A percentile compares a stretch with the other conserved stretches of the same genome.
Evolutionary conservation across 371 early-diverging fungal genomes (phyloP).

Genomic region (Thermomucor indicae-seudaticae): DNA sequence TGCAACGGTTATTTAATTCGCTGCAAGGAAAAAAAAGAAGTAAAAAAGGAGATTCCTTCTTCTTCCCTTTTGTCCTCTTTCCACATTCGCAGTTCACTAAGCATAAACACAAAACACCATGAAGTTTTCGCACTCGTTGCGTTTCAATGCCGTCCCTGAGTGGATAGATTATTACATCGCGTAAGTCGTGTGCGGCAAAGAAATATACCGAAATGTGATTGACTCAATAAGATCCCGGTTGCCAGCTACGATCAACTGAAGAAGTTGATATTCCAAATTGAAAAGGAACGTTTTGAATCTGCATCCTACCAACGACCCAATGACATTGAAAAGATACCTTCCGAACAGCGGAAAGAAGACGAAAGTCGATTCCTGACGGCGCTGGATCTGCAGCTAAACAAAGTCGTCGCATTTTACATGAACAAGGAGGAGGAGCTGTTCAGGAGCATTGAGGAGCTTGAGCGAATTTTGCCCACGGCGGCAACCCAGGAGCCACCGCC

Average conservation of each 20-base stretch:
- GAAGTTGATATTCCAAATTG: conserved; percentile 84
- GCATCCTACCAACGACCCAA: conserved; percentile 7
- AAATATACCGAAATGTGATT: conserved; percentile 53
- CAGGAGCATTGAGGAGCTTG: conserved; percentile 18
- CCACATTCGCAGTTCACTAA: too few species aligned
- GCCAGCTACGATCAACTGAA: conserved; percentile 82
- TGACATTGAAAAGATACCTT: not conserved
- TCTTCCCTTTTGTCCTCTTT: too few species aligned
- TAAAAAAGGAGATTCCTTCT: too few species aligned
- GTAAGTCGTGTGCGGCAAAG: conserved; percentile 26
- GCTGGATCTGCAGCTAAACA: conserved; percentile 77
- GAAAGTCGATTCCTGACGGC: conserved; percentile 50
- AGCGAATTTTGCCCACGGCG: conserved; percentile 10
- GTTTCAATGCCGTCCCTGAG: conserved; percentile 87
- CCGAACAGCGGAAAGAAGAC: not conserved
- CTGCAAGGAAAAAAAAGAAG: too few species aligned
- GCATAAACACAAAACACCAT: too few species aligned
- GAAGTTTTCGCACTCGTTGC: conserved; percentile 87
- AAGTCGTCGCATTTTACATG: conserved; percentile 76
- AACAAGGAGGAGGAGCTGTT: conserved; percentile 78
- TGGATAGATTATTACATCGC: conserved; percentile 79
- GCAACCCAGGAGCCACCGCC: conserved; percentile 4
- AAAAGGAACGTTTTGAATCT: conserved; percentile 76
- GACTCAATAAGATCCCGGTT: conserved; percentile 70
- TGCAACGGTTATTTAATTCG: too few species aligned